These are phyloP conservation scores for Aspergillus melleus DNA, from an alignment of 2,329 filamentous ascomycete genomes.

Conservation along the genomic window DNA sequence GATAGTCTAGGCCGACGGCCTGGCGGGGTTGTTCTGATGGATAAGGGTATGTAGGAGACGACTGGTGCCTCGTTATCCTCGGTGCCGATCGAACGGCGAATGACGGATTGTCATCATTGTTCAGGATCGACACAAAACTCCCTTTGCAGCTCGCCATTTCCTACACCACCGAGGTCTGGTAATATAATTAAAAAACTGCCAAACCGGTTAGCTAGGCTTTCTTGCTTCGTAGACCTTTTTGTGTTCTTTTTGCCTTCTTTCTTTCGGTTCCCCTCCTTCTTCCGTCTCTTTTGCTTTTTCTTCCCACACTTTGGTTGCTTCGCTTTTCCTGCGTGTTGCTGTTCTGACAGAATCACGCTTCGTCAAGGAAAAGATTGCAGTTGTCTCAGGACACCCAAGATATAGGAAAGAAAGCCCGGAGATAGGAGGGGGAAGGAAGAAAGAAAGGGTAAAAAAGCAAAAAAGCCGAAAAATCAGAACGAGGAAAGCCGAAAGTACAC, in stretches of 20 bases:
- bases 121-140: constrained; percentile 46
- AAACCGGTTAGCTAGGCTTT: not conserved
- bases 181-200: constrained; percentile 12
- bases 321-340: not conserved
- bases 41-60: constrained; percentile 24
- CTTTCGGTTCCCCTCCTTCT: not conserved
- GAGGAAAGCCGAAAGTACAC: constrained; percentile 20
- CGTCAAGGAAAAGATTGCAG: not conserved
- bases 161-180: constrained; percentile 2
- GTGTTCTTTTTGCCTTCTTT: not conserved
- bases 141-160: constrained; percentile 35
- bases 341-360: not conserved
- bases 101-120: constrained; percentile 49
- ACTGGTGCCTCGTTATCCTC: constrained; percentile 21
- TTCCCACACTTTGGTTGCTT: not conserved
- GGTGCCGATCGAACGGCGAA: constrained; percentile 43
- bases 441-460: constrained; percentile 3
- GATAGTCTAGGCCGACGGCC: constrained; percentile 17
- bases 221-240: not conserved
- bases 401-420: not conserved
- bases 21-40: constrained; percentile 21
- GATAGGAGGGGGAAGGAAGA: not conserved
- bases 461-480: constrained; percentile 7
- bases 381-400: not conserved
- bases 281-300: not conserved